Percentiles rank a stretch among this genome's conserved stretches.
Evolutionary conservation across 2,329 filamentous ascomycete species (phyloP).

Genomic region (Trichoderma simmonsii): DNA sequence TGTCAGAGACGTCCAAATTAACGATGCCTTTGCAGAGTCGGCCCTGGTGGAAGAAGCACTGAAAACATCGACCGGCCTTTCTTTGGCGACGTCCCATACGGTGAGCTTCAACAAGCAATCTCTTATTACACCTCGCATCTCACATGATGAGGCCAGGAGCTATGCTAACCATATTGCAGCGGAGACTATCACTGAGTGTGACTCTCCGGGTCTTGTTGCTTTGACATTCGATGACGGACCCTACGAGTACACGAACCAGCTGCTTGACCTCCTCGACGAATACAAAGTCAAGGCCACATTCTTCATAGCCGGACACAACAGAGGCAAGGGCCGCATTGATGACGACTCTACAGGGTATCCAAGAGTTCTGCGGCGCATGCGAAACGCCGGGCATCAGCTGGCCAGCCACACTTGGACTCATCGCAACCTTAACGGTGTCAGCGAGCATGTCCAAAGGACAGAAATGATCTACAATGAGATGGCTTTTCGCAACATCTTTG

Average conservation of each 20-base stretch:
- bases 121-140: neutral
- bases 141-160: neutral
- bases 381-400: slow-evolving; percentile 44
- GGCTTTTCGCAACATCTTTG: slow-evolving; percentile 42
- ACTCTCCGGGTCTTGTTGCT: slow-evolving; percentile 37
- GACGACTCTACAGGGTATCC: slow-evolving; percentile 33
- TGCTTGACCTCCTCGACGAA: slow-evolving; percentile 39
- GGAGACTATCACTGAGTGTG: slow-evolving; percentile 36
- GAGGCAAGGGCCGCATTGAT: slow-evolving; percentile 42
- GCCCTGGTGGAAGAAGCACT: slow-evolving; percentile 33
- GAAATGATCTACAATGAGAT: slow-evolving; percentile 47
- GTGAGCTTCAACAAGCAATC: slow-evolving; percentile 25
- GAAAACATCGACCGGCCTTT: slow-evolving; percentile 31
- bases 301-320: slow-evolving; percentile 44
- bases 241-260: slow-evolving; percentile 38
- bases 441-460: slow-evolving; percentile 32
- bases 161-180: slow-evolving; percentile 24
- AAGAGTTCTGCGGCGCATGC: slow-evolving; percentile 40
- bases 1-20: neutral
- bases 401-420: slow-evolving; percentile 49
- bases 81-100: slow-evolving; percentile 38
- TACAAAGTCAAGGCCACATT: slow-evolving; percentile 38
- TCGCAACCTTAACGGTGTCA: slow-evolving; percentile 38
- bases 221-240: slow-evolving; percentile 50
- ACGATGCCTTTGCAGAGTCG: slow-evolving; percentile 25